Conservation (phyloP, 768 basidiomycete species). For the Termitomyces bulborhizus region DNA sequence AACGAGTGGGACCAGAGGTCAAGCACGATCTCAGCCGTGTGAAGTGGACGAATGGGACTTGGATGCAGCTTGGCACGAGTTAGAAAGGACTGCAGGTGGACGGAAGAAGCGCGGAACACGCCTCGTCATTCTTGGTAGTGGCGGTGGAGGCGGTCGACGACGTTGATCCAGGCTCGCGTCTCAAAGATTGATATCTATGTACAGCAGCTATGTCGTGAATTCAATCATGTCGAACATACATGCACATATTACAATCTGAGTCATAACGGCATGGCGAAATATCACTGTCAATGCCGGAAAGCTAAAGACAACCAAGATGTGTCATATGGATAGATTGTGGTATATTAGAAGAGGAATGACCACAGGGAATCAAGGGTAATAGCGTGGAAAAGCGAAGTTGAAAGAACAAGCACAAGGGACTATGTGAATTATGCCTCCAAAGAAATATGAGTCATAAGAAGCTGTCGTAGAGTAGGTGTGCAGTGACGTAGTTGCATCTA, state of each 20-base stretch:
- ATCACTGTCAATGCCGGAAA: constrained; percentile 1
- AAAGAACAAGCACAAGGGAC: constrained; percentile 4
- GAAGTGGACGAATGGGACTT: constrained; percentile 69
- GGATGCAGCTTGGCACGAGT: constrained; percentile 75
- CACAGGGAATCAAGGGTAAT: constrained; percentile 9
- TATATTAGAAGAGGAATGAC: constrained; percentile 10
- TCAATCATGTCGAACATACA: constrained; percentile 8
- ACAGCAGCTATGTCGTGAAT: constrained; percentile 9
- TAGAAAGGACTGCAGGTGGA: constrained; percentile 53
- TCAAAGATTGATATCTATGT: constrained; percentile 7
- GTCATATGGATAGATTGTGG: constrained; percentile 11
- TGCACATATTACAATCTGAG: constrained; percentile 12
- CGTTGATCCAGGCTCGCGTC: constrained; percentile 8
- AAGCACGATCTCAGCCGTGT: constrained; percentile 22
- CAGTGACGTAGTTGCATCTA: constrained; percentile 12
- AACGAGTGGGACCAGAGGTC: constrained; percentile 17
- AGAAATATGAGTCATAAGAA: constrained; percentile 8
- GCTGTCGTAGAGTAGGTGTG: constrained; percentile 15
- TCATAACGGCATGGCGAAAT: constrained; percentile 9
- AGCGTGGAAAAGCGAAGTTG: constrained; percentile 3
- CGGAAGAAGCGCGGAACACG: constrained; percentile 58
- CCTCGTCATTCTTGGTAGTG: constrained; percentile 68
- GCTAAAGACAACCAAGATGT: background rate
- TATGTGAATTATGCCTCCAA: constrained; percentile 4
- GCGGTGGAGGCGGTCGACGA: constrained; percentile 51